A percentile compares a stretch with the other conserved stretches of the same genome.
phyloP scores from a whole-genome alignment of 495 filamentous ascomycete species.

The Podospora appendiculata region DNA sequence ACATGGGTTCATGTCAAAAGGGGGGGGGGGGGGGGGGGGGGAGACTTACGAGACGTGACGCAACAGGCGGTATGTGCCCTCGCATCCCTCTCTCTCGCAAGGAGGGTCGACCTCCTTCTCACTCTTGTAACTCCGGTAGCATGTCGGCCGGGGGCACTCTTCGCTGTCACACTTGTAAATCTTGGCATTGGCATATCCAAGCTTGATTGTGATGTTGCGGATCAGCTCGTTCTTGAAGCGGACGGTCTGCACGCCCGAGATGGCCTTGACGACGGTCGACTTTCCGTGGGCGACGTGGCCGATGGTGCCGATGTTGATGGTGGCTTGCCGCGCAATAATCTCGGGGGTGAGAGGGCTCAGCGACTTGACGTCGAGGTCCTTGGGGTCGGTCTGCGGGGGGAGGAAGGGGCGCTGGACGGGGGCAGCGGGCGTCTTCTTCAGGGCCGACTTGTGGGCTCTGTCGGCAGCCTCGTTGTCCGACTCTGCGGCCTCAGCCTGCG shows the following conservation, averaged over 20 bases:
- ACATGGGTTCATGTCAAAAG: too few species aligned
- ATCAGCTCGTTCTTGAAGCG: constrained; percentile 99
- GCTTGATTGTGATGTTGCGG: constrained; percentile 98
- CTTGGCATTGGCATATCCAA: constrained; percentile 98
- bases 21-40: not conserved
- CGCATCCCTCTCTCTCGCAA: constrained; percentile 88
- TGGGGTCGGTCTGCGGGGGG: constrained; percentile 85
- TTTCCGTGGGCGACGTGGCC: constrained; percentile 99
- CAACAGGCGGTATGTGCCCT: constrained; percentile 72
- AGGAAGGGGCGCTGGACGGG: constrained; percentile 46
- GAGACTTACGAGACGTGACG: constrained; percentile 77
- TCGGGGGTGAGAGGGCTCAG: constrained; percentile 86
- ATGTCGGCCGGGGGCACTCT: constrained; percentile 86
- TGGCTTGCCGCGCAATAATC: constrained; percentile 94
- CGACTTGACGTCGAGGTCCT: constrained; percentile 67
- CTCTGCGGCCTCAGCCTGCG: constrained; percentile 27
- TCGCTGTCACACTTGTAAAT: constrained; percentile 96
- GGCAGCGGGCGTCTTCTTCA: constrained; percentile 40
- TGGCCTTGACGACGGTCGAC: constrained; percentile 96
- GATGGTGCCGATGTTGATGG: constrained; percentile 98
- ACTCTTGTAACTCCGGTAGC: constrained; percentile 95
- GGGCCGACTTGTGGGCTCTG: constrained; percentile 33
- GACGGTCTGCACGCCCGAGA: constrained; percentile 97
- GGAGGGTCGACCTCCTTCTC: constrained; percentile 95
- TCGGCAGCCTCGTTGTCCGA: constrained; percentile 32